Conservation (phyloP, 352 stramenopile genomes). For the Pythium rhizo-oryzae region DNA sequence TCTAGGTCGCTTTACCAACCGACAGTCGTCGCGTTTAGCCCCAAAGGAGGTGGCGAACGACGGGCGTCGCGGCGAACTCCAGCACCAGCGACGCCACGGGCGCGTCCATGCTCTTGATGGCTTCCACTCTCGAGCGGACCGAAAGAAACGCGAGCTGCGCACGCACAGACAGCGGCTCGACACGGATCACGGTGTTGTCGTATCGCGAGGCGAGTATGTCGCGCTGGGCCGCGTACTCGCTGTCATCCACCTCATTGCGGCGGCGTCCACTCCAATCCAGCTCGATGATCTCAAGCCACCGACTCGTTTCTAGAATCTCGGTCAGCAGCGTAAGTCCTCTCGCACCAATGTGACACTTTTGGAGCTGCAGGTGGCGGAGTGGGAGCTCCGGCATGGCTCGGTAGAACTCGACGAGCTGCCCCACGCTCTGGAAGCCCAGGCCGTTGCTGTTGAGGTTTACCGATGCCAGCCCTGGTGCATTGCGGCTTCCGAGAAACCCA, state of each 20-base stretch:
- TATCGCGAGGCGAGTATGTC: background rate
- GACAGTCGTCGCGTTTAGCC: background rate
- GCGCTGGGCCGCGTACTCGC: conserved; percentile 7
- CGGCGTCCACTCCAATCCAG: background rate
- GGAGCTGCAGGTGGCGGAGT: conserved; percentile 12
- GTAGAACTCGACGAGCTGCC: background rate
- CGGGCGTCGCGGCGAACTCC: conserved; percentile 12
- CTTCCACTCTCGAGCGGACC: background rate
- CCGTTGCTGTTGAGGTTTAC: conserved; percentile 11
- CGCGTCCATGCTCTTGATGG: conserved; percentile 7
- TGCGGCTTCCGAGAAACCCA: background rate
- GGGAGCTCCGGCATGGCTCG: background rate
- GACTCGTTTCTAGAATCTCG: background rate
- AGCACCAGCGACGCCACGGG: conserved; percentile 15
- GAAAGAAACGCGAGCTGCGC: conserved; percentile 19
- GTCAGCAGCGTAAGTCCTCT: background rate
- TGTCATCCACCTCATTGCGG: background rate
- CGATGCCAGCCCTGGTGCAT: background rate
- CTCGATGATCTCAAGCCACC: conserved; percentile 8
- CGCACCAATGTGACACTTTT: conserved; percentile 12
- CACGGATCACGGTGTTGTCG: background rate
- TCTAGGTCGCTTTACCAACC: no score
- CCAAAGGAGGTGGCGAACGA: conserved; percentile 11
- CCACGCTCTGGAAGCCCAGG: background rate
- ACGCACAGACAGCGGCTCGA: conserved; percentile 1